Conservation (phyloP, 495 filamentous ascomycete genomes). For the Penicillium cataractarum region DNA sequence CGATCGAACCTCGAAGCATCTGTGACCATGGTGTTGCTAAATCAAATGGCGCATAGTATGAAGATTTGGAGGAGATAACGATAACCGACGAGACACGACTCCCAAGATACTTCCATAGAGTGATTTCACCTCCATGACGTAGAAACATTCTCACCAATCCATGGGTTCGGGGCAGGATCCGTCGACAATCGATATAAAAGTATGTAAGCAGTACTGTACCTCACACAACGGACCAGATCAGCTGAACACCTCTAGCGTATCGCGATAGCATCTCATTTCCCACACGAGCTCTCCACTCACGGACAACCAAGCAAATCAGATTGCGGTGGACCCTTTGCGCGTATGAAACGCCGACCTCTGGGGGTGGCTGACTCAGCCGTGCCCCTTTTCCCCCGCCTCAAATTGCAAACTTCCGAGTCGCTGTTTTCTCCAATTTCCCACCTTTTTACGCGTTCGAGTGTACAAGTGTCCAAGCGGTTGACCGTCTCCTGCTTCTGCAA, state of each 20-base stretch:
- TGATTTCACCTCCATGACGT: conserved; percentile 1
- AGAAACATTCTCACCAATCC: neutral
- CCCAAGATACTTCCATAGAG: neutral
- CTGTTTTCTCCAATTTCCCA: conserved; percentile 21
- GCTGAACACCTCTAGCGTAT: neutral
- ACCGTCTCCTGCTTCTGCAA: neutral
- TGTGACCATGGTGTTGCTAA: neutral
- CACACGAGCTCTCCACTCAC: conserved; percentile 3
- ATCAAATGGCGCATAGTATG: neutral
- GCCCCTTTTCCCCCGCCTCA: conserved; percentile 49
- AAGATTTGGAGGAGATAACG: neutral
- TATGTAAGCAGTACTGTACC: too few relatives aligned
- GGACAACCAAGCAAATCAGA: neutral
- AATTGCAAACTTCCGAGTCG: conserved; percentile 8
- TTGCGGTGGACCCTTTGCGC: conserved; percentile 12
- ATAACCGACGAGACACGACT: neutral
- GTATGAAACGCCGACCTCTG: conserved; percentile 18
- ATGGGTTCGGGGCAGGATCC: neutral
- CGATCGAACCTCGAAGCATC: conserved; percentile 29
- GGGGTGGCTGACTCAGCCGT: conserved; percentile 28
- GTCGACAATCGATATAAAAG: too few relatives aligned
- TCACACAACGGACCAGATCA: neutral
- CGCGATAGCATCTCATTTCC: neutral
- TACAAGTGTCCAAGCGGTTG: neutral
- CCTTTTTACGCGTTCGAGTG: neutral